phyloP scores from a whole-genome alignment of 164 flowering plant genomes.

The Litsea cubeba region DNA sequence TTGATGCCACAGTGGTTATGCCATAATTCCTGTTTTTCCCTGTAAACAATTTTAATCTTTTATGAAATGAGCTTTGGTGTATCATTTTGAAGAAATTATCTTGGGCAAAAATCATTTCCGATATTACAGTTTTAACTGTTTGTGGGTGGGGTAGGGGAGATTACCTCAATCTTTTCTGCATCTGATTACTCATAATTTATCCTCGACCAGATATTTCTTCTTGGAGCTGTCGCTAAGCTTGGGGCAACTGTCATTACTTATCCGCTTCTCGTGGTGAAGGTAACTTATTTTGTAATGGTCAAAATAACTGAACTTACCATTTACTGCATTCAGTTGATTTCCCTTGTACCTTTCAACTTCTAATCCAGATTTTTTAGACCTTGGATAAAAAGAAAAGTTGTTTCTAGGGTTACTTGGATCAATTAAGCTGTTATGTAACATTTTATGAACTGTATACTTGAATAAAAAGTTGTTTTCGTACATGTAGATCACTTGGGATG shows the following conservation, averaged over 20 bases:
- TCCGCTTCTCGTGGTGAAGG: slow-evolving; percentile 98
- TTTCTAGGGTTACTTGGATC: no score
- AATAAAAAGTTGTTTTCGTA: no score
- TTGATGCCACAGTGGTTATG: not conserved
- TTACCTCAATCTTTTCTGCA: not conserved
- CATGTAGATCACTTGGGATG: no score
- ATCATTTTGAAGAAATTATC: no score
- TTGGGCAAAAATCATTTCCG: no score
- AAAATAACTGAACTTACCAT: not conserved
- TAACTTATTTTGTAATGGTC: slow-evolving; percentile 10
- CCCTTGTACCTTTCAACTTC: not conserved
- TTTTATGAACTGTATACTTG: no score
- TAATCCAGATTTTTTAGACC: no score
- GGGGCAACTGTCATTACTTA: slow-evolving; percentile 95
- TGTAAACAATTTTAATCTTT: not conserved
- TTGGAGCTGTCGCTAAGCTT: slow-evolving; percentile 96
- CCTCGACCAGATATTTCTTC: slow-evolving; percentile 62
- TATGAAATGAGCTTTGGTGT: not conserved
- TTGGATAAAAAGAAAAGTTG: no score
- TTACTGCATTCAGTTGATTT: not conserved
- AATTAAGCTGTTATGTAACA: no score
- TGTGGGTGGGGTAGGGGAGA: no score
- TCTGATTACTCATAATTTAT: not conserved
- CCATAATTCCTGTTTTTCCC: not conserved
- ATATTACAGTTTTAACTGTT: no score